Percentiles rank a stretch among this genome's conserved stretches.
Conservation (phyloP, 169 alveolate species). For the Eimeria acervulina region DNA sequence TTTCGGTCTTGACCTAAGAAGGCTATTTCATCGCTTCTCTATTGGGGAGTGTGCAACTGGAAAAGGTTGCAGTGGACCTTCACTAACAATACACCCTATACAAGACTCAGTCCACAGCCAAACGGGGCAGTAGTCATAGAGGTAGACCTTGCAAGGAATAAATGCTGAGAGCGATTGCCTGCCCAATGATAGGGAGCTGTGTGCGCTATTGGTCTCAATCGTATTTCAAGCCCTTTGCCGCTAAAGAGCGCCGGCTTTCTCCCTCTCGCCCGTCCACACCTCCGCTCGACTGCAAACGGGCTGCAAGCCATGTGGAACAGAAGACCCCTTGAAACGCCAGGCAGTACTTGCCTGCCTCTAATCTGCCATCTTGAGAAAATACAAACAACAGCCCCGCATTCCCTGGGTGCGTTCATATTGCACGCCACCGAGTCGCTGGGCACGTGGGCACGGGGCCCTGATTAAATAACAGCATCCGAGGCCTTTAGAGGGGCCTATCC, state of each 20-base stretch:
- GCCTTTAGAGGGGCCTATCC: not conserved
- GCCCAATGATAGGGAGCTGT: not conserved
- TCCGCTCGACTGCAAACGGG: not conserved
- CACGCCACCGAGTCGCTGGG: conserved; percentile 51
- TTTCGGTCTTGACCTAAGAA: not conserved
- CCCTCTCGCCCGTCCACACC: conserved; percentile 37
- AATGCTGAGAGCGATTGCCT: not conserved
- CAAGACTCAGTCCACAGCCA: not conserved
- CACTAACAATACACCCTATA: not conserved
- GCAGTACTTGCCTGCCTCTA: not conserved
- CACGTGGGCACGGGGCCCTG: conserved; percentile 28
- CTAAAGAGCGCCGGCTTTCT: not conserved
- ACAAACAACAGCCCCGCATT: conserved; percentile 52
- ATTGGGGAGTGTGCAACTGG: not conserved
- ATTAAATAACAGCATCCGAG: not conserved
- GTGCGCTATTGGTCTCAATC: not conserved
- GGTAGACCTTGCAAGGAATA: not conserved
- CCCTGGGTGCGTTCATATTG: conserved; percentile 50
- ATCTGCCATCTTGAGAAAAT: not conserved
- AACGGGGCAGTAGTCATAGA: not conserved
- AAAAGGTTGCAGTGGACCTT: not conserved
- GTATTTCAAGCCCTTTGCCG: conserved; percentile 6
- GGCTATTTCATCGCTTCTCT: not conserved
- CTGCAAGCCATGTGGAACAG: conserved; percentile 61
- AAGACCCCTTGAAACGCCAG: conserved; percentile 21